Evolutionary conservation across 2,329 filamentous ascomycete genomes (phyloP).

Genomic region (Pleomassaria siparia): DNA sequence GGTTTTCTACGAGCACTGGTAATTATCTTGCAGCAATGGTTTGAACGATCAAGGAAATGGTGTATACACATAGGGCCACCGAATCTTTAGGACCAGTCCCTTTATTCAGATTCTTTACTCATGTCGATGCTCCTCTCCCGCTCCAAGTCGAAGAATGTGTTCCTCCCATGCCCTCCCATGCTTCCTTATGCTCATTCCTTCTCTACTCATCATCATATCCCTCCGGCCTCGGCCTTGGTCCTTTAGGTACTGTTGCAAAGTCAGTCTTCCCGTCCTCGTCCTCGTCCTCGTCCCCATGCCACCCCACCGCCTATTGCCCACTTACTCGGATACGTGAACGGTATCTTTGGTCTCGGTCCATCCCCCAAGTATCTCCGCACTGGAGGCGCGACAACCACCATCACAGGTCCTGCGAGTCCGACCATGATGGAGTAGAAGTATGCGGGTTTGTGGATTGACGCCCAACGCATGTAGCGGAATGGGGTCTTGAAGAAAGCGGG

Average conservation of each 20-base stretch:
- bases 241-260: constrained; percentile 46
- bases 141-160: neutral
- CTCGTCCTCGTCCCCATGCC: no score
- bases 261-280: no score
- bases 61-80: constrained; percentile 9
- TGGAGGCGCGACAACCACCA: constrained; percentile 71
- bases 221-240: constrained; percentile 47
- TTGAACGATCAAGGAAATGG: constrained; percentile 6
- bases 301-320: constrained; percentile 20
- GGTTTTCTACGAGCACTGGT: neutral
- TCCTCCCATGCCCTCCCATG: neutral
- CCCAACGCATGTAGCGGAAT: constrained; percentile 84
- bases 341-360: constrained; percentile 66
- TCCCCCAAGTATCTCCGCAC: constrained; percentile 73
- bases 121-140: neutral
- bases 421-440: constrained; percentile 85
- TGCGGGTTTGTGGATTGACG: constrained; percentile 82
- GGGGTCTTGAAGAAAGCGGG: constrained; percentile 79
- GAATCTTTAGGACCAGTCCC: constrained; percentile 1
- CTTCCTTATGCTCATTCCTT: neutral
- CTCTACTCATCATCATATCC: constrained; percentile 49
- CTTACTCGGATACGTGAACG: constrained; percentile 91
- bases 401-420: constrained; percentile 70
- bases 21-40: neutral
- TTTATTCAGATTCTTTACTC: neutral